These are phyloP conservation scores for Auriscalpium microsporum DNA, from an alignment of 768 basidiomycete species.

Conservation along the genomic window DNA sequence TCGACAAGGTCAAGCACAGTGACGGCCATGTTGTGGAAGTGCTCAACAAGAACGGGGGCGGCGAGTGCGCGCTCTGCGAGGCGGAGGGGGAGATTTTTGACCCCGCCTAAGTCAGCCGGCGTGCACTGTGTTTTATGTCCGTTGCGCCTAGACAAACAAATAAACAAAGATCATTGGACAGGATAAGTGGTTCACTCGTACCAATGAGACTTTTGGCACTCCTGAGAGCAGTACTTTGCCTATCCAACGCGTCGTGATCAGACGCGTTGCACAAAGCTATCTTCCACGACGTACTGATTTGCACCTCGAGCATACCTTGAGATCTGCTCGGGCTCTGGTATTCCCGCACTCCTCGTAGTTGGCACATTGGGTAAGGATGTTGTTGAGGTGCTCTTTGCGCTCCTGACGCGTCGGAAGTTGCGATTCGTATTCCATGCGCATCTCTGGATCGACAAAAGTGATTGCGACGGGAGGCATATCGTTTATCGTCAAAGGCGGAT, in stretches of 20 bases:
- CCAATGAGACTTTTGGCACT: background rate
- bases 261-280: too few relatives aligned
- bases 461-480: too few relatives aligned
- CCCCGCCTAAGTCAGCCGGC: background rate
- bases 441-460: background rate
- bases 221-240: background rate
- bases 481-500: too few relatives aligned
- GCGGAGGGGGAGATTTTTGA: background rate
- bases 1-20: background rate
- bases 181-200: background rate
- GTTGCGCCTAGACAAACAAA: background rate
- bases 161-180: background rate
- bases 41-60: background rate
- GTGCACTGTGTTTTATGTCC: background rate
- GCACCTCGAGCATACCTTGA: background rate
- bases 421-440: background rate
- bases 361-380: background rate
- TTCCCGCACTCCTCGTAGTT: background rate
- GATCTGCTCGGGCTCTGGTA: background rate
- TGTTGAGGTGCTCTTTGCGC: background rate
- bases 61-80: background rate
- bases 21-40: background rate
- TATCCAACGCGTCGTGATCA: background rate
- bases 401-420: background rate
- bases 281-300: background rate